Conservation (phyloP, 164 flowering plant species). For the Malania oleifera region DNA sequence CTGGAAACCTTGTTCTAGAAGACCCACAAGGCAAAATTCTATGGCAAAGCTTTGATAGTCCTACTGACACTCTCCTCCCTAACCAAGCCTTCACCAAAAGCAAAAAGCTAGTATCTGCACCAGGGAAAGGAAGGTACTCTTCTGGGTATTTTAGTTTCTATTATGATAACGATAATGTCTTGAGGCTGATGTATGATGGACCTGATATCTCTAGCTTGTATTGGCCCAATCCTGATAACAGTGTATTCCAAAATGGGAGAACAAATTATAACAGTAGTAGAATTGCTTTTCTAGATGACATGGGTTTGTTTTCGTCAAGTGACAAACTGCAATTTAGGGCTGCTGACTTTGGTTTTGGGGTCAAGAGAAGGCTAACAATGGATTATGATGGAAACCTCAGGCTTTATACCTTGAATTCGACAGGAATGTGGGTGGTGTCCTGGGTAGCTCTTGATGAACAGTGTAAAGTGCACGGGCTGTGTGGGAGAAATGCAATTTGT, state of each 20-base stretch:
- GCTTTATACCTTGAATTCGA: conserved; percentile 30
- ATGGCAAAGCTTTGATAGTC: conserved; percentile 44
- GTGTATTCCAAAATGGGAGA: background rate
- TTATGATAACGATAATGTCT: conserved; percentile 33
- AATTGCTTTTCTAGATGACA: background rate
- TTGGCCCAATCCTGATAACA: conserved; percentile 9
- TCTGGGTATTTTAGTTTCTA: conserved; percentile 30
- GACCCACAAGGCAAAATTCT: conserved; percentile 16
- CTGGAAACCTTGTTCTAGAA: background rate
- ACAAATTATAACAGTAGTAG: conserved; percentile 4
- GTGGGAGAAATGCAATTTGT: conserved; percentile 46
- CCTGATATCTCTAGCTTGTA: conserved; percentile 25
- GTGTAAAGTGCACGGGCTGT: conserved; percentile 35
- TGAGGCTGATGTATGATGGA: conserved; percentile 31
- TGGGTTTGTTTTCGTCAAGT: conserved; percentile 29
- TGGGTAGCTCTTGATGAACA: conserved; percentile 28
- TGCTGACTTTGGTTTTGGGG: conserved; percentile 27
- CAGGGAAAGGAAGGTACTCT: conserved; percentile 11
- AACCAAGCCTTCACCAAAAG: conserved; percentile 28
- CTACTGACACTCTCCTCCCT: conserved; percentile 41
- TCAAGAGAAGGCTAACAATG: conserved; percentile 33
- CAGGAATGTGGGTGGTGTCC: conserved; percentile 27
- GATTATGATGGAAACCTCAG: conserved; percentile 47
- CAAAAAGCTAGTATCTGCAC: conserved; percentile 19
- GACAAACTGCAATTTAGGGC: conserved; percentile 28